phyloP scores from a whole-genome alignment of 495 filamentous ascomycete species.

The Parathielavia hyrcaniae region DNA sequence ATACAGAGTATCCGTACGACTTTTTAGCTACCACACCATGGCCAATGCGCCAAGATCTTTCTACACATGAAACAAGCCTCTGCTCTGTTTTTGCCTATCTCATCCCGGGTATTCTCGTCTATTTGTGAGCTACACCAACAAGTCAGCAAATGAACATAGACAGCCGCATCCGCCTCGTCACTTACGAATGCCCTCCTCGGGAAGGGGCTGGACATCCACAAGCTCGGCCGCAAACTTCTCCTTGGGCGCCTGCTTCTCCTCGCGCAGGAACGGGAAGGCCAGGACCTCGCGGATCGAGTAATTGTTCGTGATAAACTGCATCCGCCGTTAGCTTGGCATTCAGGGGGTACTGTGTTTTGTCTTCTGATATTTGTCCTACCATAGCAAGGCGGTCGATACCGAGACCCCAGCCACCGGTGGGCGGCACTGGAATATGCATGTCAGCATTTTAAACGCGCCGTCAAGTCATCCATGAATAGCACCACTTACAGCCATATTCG shows the following conservation, averaged over 20 bases:
- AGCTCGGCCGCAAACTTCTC: conserved; percentile 60
- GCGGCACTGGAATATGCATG: conserved; percentile 52
- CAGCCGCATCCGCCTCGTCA: conserved; percentile 10
- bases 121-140: conserved; percentile 27
- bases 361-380: conserved; percentile 27
- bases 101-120: conserved; percentile 11
- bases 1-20: too few species aligned
- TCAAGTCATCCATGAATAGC: too few species aligned
- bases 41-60: neutral
- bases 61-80: neutral
- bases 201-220: conserved; percentile 54
- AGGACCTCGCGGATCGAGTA: conserved; percentile 94
- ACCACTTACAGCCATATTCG: conserved; percentile 46
- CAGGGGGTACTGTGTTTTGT: neutral
- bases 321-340: neutral
- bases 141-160: conserved; percentile 8
- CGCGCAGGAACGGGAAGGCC: conserved; percentile 67
- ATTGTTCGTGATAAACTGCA: conserved; percentile 77
- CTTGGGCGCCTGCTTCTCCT: conserved; percentile 38
- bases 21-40: too few species aligned
- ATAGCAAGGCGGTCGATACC: conserved; percentile 95
- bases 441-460: conserved; percentile 51
- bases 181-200: conserved; percentile 65
- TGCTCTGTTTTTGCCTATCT: conserved; percentile 1
- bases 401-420: conserved; percentile 95